A percentile compares a stretch with the other conserved stretches of the same genome.
Conservation (phyloP, 768 basidiomycete genomes). For the Lactarius evosmus region DNA sequence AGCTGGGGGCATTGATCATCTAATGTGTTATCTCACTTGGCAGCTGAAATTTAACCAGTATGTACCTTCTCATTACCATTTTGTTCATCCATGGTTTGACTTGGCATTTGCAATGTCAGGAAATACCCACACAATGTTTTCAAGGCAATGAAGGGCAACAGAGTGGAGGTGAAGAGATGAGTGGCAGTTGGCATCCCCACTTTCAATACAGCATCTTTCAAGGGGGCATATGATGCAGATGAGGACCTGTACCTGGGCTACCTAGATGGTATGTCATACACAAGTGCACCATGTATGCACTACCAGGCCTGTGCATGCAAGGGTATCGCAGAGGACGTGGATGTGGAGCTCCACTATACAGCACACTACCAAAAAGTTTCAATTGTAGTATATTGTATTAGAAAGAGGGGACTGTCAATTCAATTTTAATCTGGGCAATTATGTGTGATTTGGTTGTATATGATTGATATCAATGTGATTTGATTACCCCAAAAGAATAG, state of each 20-base stretch:
- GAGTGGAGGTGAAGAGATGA: conserved; percentile 38
- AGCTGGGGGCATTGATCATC: no score
- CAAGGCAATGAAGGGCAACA: conserved; percentile 37
- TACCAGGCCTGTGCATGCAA: conserved; percentile 45
- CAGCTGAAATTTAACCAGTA: conserved; percentile 74
- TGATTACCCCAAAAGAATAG: no score
- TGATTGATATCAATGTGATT: no score
- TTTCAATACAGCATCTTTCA: conserved; percentile 40
- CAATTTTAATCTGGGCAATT: no score
- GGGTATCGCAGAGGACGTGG: conserved; percentile 28
- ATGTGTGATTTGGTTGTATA: no score
- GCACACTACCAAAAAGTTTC: no score
- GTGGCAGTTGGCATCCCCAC: conserved; percentile 42
- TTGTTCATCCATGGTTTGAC: background rate
- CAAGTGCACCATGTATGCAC: conserved; percentile 40
- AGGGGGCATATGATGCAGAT: conserved; percentile 8
- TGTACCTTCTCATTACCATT: background rate
- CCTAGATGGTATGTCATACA: conserved; percentile 42
- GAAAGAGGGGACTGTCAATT: no score
- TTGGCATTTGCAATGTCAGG: background rate
- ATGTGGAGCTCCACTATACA: conserved; percentile 58
- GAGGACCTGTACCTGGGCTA: conserved; percentile 44
- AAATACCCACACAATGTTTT: conserved; percentile 49
- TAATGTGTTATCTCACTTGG: background rate
- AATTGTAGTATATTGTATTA: no score